Percentiles rank a stretch among this genome's conserved stretches.
phyloP scores from a whole-genome alignment of 495 filamentous ascomycete genomes.

The Durotheca rogersii region DNA sequence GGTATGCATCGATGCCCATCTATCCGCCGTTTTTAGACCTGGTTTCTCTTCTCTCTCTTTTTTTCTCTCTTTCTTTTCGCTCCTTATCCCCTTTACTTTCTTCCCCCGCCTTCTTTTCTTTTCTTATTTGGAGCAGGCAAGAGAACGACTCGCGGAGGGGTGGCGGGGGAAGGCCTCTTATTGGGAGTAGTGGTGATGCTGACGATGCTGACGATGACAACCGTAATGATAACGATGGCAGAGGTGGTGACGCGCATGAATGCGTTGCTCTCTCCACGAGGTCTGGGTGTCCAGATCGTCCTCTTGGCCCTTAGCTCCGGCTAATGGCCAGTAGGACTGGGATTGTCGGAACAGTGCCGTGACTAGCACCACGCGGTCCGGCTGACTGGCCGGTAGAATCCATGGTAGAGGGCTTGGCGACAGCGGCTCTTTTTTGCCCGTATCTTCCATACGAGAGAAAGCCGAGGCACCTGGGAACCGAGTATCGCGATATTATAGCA shows the following conservation, averaged over 20 bases:
- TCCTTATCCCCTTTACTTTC: too few species aligned
- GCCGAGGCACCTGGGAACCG: too few species aligned
- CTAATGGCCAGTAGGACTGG: not conserved
- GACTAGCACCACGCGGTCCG: not conserved
- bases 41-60: too few species aligned
- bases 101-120: too few species aligned
- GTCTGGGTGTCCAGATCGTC: not conserved
- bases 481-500: too few species aligned
- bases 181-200: too few species aligned
- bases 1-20: constrained; percentile 9
- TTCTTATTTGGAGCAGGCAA: too few species aligned
- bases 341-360: not conserved
- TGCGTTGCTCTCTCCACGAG: not conserved
- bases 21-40: not conserved
- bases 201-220: too few species aligned
- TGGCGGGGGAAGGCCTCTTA: not conserved
- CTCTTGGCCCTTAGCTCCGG: not conserved
- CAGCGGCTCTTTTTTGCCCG: not conserved
- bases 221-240: not conserved
- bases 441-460: not conserved
- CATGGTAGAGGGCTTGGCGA: constrained; percentile 6
- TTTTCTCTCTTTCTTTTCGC: too few species aligned
- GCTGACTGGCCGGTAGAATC: constrained; percentile 1
- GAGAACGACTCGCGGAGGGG: too few species aligned
- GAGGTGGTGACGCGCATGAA: not conserved